phyloP scores from a whole-genome alignment of 345 rosid species.

The Acer saccharum region DNA sequence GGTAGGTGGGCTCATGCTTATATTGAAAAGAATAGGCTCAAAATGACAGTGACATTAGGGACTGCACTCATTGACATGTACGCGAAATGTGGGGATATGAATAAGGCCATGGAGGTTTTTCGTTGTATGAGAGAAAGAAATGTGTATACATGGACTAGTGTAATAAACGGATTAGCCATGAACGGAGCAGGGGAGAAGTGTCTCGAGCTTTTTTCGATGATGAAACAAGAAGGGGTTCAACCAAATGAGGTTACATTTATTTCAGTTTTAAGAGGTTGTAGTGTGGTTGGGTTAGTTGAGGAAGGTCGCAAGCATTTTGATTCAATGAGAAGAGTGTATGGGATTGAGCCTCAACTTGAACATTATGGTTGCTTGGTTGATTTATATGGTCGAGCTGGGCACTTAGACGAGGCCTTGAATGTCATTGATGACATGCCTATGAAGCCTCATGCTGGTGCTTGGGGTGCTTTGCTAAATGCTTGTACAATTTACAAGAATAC shows the following conservation, averaged over 20 bases:
- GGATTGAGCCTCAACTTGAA: conserved; percentile 55
- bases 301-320: conserved; percentile 53
- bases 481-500: conserved; percentile 55
- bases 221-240: conserved; percentile 42
- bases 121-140: conserved; percentile 56
- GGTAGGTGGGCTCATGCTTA: conserved; percentile 71
- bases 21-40: conserved; percentile 51
- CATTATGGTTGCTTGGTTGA: conserved; percentile 82
- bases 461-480: conserved; percentile 75
- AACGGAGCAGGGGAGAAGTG: conserved; percentile 50
- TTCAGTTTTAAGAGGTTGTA: conserved; percentile 60
- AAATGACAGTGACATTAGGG: conserved; percentile 49
- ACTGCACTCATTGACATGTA: conserved; percentile 66
- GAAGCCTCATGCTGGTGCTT: conserved; percentile 62
- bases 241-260: conserved; percentile 60
- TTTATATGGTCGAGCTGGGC: conserved; percentile 58
- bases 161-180: conserved; percentile 61
- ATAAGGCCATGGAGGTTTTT: conserved; percentile 58
- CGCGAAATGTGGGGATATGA: conserved; percentile 59
- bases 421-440: conserved; percentile 54
- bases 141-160: conserved; percentile 63
- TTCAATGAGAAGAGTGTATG: conserved; percentile 50
- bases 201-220: conserved; percentile 53
- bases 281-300: conserved; percentile 52
- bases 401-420: conserved; percentile 45